phyloP scores from a whole-genome alignment of 768 basidiomycete genomes.

The Lentinula aciculospora region DNA sequence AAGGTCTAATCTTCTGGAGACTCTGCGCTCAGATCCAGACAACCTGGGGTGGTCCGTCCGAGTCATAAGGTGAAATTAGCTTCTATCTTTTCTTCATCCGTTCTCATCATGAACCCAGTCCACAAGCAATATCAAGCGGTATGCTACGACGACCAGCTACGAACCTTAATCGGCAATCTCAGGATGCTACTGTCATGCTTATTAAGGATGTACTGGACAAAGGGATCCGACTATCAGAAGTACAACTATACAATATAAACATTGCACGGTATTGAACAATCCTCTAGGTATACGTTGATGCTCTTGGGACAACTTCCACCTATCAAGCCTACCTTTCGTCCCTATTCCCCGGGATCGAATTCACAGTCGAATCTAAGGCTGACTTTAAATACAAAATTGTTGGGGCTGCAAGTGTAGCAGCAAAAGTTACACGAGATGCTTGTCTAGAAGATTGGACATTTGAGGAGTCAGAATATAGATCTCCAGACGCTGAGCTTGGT shows the following conservation, averaged over 20 bases:
- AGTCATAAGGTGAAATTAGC: conserved; percentile 51
- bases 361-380: conserved; percentile 90
- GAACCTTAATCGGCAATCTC: conserved; percentile 84
- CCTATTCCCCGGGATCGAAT: conserved; percentile 76
- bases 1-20: conserved; percentile 57
- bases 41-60: conserved; percentile 82
- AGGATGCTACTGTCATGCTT: conserved; percentile 86
- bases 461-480: conserved; percentile 42
- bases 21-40: conserved; percentile 61
- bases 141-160: conserved; percentile 83
- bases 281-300: conserved; percentile 85
- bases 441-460: conserved; percentile 86
- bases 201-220: conserved; percentile 80
- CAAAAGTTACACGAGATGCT: conserved; percentile 92
- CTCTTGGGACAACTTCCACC: conserved; percentile 79
- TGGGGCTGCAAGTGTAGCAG: conserved; percentile 95
- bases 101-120: conserved; percentile 40
- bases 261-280: neutral
- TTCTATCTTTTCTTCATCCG: neutral
- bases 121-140: conserved; percentile 84
- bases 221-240: conserved; percentile 78
- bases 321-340: conserved; percentile 82
- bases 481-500: conserved; percentile 44
- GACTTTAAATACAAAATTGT: conserved; percentile 97
- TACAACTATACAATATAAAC: conserved; percentile 19